Evolutionary conservation across 1,139 yeast genomes (phyloP), one percentile per base, ranked within the genome.

Genomic region (Candida tetrigidarum): DNA sequence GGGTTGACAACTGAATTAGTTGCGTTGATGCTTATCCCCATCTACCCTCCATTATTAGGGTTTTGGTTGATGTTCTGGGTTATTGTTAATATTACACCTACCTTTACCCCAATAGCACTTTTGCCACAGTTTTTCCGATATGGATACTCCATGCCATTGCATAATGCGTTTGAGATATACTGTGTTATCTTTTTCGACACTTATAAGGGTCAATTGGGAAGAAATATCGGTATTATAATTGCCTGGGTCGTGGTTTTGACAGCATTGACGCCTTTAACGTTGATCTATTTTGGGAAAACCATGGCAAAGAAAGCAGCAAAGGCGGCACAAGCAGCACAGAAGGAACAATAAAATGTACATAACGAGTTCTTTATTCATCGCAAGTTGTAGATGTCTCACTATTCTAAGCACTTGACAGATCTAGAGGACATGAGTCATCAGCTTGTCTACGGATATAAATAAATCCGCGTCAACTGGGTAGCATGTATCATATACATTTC

Each of bases 41-140:
- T 55, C 9, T 60, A 60, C 43, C 76, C 77, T 2, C 76, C 76
- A 10, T 48, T 69, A 28, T 51, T 72, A 23, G 78, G 77, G 2
- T 71, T 71, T 55, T 69, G 75, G 75, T 51, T 69, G 50, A 59
- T 69, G 44, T 67, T 69, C 46, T 69, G 75, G 75, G 74, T 69
- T 30, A 61, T 69, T 43, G 41, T 59, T 36, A 69, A 69, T 50
- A 67, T 69, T 44, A 52, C 73, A 1, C 67, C 73, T n/a, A 67
- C 74, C 1, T 69, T 67, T 45, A 52, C 69, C 9, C 74, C 74
- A 7, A 52, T 69, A 29, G 72, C 68, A 0, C 60, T 69, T 39
- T 51, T 58, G 23, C 66, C 74, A 2, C 44, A 60, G 39, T 64
- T 69, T 38, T 69, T 47, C 54, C 55, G 73, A 37, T 69, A 60